phyloP scores from a whole-genome alignment of 2,329 filamentous ascomycete genomes.

The Colletotrichum graminicola region DNA sequence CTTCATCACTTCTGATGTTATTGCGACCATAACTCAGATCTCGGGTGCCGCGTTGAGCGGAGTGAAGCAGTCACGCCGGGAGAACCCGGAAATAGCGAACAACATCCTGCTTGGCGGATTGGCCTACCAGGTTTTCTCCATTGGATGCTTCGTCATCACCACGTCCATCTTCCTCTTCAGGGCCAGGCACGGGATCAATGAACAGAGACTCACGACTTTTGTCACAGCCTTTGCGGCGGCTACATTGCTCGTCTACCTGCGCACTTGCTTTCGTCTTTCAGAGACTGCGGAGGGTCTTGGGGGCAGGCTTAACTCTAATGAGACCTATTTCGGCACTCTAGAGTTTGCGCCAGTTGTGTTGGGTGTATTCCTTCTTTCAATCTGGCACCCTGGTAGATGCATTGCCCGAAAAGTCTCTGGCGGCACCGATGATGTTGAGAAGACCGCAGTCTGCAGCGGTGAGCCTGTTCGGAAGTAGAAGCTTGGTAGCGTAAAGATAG shows the following conservation, averaged over 20 bases:
- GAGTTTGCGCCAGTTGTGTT: conserved; percentile 67
- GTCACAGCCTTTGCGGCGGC: conserved; percentile 56
- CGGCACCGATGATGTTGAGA: background rate
- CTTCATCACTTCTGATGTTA: conserved; percentile 66
- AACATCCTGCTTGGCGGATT: conserved; percentile 68
- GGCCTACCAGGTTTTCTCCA: conserved; percentile 66
- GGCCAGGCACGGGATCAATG: conserved; percentile 49
- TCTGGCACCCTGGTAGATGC: conserved; percentile 59
- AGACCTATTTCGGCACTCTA: conserved; percentile 65
- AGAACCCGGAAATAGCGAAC: conserved; percentile 64
- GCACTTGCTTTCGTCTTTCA: conserved; percentile 66
- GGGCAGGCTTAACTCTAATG: conserved; percentile 60
- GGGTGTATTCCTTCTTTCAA: conserved; percentile 59
- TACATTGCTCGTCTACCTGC: conserved; percentile 63
- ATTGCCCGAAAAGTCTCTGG: conserved; percentile 37
- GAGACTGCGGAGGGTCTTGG: conserved; percentile 65
- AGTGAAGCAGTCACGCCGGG: conserved; percentile 58
- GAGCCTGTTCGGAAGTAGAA: conserved; percentile 7
- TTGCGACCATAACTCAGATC: conserved; percentile 66
- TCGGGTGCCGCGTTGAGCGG: conserved; percentile 67
- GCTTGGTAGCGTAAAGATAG: background rate
- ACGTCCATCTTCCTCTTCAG: conserved; percentile 56
- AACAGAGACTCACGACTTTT: conserved; percentile 54
- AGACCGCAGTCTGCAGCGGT: conserved; percentile 4
- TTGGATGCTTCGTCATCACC: conserved; percentile 62